Evolutionary conservation across 768 basidiomycete genomes (phyloP).

Genomic region (Leccinellum albellum): DNA sequence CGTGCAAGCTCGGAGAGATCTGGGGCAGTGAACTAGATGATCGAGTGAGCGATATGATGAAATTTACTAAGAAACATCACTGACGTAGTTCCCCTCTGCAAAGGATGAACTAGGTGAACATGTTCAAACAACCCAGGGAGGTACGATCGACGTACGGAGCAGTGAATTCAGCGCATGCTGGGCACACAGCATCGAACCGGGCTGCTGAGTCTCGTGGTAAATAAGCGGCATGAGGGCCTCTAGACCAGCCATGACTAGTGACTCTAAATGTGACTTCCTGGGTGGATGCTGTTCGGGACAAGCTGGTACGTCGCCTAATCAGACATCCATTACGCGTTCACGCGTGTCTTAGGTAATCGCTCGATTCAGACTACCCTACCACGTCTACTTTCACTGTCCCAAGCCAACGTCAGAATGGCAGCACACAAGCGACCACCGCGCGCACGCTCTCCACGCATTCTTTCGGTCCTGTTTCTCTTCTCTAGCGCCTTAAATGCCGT

Average conservation of each 20-base stretch:
- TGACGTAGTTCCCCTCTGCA: constrained; percentile 48
- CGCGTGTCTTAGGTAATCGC: constrained; percentile 31
- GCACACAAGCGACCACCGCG: constrained; percentile 11
- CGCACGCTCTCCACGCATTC: neutral
- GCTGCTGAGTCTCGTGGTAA: constrained; percentile 77
- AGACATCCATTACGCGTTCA: constrained; percentile 24
- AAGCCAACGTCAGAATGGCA: constrained; percentile 19
- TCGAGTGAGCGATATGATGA: constrained; percentile 9
- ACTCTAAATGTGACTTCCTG: too few species aligned
- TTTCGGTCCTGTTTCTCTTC: constrained; percentile 19
- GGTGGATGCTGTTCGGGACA: constrained; percentile 9
- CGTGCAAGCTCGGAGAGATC: constrained; percentile 74
- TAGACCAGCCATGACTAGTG: constrained; percentile 51
- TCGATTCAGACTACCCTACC: constrained; percentile 6
- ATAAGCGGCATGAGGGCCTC: constrained; percentile 53
- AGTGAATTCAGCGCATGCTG: constrained; percentile 83
- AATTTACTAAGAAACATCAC: constrained; percentile 18
- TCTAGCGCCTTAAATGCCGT: constrained; percentile 20
- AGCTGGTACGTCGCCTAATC: constrained; percentile 17
- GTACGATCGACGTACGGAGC: constrained; percentile 49
- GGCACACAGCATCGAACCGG: constrained; percentile 80
- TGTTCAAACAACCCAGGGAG: constrained; percentile 41
- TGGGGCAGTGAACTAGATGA: constrained; percentile 65
- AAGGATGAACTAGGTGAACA: constrained; percentile 15
- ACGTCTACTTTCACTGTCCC: neutral